Evolutionary conservation across 805 yeast species (phyloP).

Genomic region (Peterozyma toletana): DNA sequence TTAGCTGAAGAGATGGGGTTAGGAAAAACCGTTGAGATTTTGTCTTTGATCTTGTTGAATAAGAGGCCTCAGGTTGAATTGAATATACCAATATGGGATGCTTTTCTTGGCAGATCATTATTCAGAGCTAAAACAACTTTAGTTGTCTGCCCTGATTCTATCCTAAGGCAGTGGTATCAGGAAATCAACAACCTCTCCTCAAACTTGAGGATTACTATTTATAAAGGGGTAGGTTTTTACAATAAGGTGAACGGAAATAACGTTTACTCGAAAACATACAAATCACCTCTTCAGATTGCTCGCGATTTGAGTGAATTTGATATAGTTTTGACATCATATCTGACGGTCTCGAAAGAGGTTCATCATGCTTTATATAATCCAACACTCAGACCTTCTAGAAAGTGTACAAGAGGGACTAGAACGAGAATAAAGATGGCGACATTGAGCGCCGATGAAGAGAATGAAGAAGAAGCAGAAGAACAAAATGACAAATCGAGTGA

Average conservation of each 20-base stretch:
- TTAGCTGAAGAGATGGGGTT: slow-evolving; percentile 96
- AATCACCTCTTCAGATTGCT: slow-evolving; percentile 32
- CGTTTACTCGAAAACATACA: slow-evolving; percentile 20
- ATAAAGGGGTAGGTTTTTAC: slow-evolving; percentile 44
- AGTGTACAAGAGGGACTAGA: slow-evolving; percentile 18
- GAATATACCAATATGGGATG: slow-evolving; percentile 23
- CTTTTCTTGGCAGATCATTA: slow-evolving; percentile 36
- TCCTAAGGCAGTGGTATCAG: slow-evolving; percentile 77
- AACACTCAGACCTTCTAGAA: slow-evolving; percentile 38
- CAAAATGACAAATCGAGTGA: slow-evolving; percentile 16
- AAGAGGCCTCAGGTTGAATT: slow-evolving; percentile 31
- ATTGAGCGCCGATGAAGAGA: slow-evolving; percentile 7
- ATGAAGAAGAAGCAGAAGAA: slow-evolving; percentile 6
- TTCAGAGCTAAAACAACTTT: slow-evolving; percentile 61
- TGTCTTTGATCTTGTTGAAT: slow-evolving; percentile 58
- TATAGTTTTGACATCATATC: slow-evolving; percentile 74
- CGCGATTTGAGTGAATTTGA: slow-evolving; percentile 56
- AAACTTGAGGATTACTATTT: slow-evolving; percentile 49
- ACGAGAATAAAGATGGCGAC: slow-evolving; percentile 13
- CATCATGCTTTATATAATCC: slow-evolving; percentile 75
- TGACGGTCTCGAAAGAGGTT: slow-evolving; percentile 63
- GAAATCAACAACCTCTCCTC: slow-evolving; percentile 63
- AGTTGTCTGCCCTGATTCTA: slow-evolving; percentile 81
- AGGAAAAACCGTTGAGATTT: slow-evolving; percentile 87
- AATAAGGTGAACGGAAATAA: slow-evolving; percentile 12